phyloP scores from a whole-genome alignment of 257 asterid species.

The Solanum piurae region DNA sequence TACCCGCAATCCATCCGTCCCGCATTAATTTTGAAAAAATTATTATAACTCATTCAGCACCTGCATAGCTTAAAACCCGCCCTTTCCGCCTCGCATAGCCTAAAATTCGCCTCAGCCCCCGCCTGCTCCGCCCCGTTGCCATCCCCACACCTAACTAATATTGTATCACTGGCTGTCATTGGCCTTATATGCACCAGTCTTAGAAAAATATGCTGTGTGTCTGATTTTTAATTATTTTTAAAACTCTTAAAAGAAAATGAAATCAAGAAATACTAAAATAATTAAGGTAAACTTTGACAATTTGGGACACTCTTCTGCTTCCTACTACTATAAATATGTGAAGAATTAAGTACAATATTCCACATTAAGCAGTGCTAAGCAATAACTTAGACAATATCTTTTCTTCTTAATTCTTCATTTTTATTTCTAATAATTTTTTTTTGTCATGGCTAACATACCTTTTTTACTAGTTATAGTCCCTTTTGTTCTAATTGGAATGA shows the following conservation, averaged over 20 bases:
- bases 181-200: not conserved
- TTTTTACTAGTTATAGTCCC: not conserved
- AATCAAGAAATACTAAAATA: not conserved
- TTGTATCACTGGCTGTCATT: not conserved
- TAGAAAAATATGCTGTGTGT: not conserved
- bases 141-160: not conserved
- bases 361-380: not conserved
- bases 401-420: not conserved
- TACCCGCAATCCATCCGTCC: too few species aligned
- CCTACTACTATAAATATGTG: not conserved
- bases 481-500: not conserved
- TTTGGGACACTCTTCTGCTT: not conserved
- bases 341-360: not conserved
- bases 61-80: too few species aligned
- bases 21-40: too few species aligned
- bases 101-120: too few species aligned
- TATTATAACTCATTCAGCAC: accelerated
- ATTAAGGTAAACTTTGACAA: not conserved
- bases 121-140: too few species aligned
- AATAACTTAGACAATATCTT: not conserved
- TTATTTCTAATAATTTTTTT: not conserved
- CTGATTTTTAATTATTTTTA: too few species aligned
- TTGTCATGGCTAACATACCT: not conserved
- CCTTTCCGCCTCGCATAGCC: too few species aligned
- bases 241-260: not conserved